These are phyloP conservation scores for Microsporum audouinii DNA, from an alignment of 2,329 filamentous ascomycete genomes.

Conservation along the genomic window DNA sequence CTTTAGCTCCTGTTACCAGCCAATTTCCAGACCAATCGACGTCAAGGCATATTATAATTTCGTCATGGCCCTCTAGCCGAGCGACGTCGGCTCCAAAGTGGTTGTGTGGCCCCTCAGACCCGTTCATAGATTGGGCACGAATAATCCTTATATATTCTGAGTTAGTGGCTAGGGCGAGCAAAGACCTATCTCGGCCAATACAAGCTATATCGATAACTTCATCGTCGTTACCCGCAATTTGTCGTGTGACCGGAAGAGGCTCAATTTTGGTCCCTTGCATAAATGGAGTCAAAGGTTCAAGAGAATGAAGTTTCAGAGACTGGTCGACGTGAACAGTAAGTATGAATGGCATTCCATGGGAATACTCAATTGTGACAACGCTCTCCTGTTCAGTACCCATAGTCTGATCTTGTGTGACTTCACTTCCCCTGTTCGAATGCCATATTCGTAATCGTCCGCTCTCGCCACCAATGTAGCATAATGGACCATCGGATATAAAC, in stretches of 20 bases:
- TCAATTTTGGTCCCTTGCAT: constrained; percentile 38
- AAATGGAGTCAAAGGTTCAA: constrained; percentile 27
- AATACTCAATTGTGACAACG: constrained; percentile 61
- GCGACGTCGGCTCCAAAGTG: constrained; percentile 88
- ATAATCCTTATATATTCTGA: constrained; percentile 85
- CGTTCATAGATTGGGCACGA: constrained; percentile 38
- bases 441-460: constrained; percentile 75
- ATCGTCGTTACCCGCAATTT: constrained; percentile 92
- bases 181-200: constrained; percentile 63
- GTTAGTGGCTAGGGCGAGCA: constrained; percentile 86
- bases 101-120: constrained; percentile 28
- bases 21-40: constrained; percentile 95
- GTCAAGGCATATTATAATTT: constrained; percentile 91
- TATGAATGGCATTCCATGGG: constrained; percentile 55
- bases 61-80: constrained; percentile 76
- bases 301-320: constrained; percentile 64
- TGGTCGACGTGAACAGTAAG: constrained; percentile 82
- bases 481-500: constrained; percentile 58
- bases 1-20: constrained; percentile 92
- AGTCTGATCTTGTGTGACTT: constrained; percentile 66
- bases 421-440: constrained; percentile 63
- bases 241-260: constrained; percentile 53
- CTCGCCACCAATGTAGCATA: constrained; percentile 76
- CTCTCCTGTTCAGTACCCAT: constrained; percentile 48
- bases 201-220: constrained; percentile 94